Evolutionary conservation across 108 stramenopile species (phyloP).

Genomic region (Fragilariopsis cylindrus): DNA sequence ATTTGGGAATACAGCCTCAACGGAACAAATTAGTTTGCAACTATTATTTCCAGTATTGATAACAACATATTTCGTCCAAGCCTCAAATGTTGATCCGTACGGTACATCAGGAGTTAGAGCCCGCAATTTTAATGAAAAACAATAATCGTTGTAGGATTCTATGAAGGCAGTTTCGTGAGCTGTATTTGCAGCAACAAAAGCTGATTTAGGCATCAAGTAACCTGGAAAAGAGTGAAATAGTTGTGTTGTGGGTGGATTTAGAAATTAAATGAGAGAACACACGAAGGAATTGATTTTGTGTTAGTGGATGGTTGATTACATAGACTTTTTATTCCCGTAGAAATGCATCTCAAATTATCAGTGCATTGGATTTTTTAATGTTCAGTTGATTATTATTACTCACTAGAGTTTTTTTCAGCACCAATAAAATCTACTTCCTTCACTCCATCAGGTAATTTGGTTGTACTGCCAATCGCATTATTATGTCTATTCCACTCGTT

Average conservation of each 20-base stretch:
- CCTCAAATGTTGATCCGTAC: conserved; percentile 69
- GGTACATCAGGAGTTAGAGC: conserved; percentile 80
- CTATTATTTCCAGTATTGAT: conserved; percentile 69
- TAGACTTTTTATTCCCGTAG: no score
- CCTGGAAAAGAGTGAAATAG: background rate
- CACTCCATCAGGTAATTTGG: conserved; percentile 50
- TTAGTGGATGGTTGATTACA: conserved; percentile 1
- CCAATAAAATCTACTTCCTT: conserved; percentile 55
- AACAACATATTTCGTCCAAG: conserved; percentile 75
- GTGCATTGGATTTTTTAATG: no score
- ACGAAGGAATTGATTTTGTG: no score
- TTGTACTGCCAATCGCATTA: conserved; percentile 48
- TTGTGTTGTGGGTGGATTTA: background rate
- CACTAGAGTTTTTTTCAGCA: conserved; percentile 37
- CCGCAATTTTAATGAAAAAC: conserved; percentile 67
- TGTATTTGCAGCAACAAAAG: conserved; percentile 79
- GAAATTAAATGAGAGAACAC: background rate
- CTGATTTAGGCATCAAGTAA: conserved; percentile 81
- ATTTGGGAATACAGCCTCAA: conserved; percentile 83
- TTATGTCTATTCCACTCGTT: conserved; percentile 61
- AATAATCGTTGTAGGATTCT: conserved; percentile 68
- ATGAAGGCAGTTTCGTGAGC: conserved; percentile 63
- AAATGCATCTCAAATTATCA: no score
- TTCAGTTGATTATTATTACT: background rate
- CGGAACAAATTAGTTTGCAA: conserved; percentile 66